These are phyloP conservation scores for Kalmusia sp. DNA, from an alignment of 2,329 filamentous ascomycete species.

Conservation along the genomic window DNA sequence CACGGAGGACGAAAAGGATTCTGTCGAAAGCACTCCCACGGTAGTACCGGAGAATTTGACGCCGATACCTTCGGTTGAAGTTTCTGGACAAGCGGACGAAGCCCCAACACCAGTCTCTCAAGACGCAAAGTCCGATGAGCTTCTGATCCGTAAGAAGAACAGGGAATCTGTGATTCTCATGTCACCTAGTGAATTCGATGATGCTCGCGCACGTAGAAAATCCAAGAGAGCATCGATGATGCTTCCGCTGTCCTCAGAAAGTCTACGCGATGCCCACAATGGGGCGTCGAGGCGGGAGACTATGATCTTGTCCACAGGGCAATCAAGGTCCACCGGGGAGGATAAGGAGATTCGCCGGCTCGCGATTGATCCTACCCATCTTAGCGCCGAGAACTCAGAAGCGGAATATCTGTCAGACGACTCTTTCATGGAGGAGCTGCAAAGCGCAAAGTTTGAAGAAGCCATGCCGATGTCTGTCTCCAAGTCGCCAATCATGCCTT, in stretches of 20 bases:
- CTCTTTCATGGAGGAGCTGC: slow-evolving; percentile 83
- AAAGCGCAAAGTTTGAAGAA: slow-evolving; percentile 80
- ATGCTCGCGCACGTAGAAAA: slow-evolving; percentile 24
- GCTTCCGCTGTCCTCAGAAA: slow-evolving; percentile 31
- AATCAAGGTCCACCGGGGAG: slow-evolving; percentile 32
- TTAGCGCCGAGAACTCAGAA: slow-evolving; percentile 49
- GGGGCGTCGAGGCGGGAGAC: slow-evolving; percentile 38
- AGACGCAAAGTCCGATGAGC: slow-evolving; percentile 12
- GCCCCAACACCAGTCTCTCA: slow-evolving; percentile 12
- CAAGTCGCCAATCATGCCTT: slow-evolving; percentile 80
- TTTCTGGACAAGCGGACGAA: slow-evolving; percentile 18
- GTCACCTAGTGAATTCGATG: slow-evolving; percentile 21
- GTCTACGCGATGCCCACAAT: slow-evolving; percentile 21
- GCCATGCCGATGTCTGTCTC: slow-evolving; percentile 76
- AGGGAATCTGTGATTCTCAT: slow-evolving; percentile 27
- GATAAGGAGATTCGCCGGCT: slow-evolving; percentile 48
- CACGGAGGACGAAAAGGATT: slow-evolving; percentile 37
- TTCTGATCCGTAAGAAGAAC: slow-evolving; percentile 14
- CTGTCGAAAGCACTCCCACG: slow-evolving; percentile 43
- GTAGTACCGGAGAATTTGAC: slow-evolving; percentile 40
- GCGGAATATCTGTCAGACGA: slow-evolving; percentile 73
- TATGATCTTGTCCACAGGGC: slow-evolving; percentile 28
- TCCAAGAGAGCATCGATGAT: slow-evolving; percentile 44
- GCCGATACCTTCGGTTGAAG: slow-evolving; percentile 30
- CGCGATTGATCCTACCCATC: slow-evolving; percentile 49